phyloP scores from a whole-genome alignment of 441 rosid species.

The Erodium texanum region DNA sequence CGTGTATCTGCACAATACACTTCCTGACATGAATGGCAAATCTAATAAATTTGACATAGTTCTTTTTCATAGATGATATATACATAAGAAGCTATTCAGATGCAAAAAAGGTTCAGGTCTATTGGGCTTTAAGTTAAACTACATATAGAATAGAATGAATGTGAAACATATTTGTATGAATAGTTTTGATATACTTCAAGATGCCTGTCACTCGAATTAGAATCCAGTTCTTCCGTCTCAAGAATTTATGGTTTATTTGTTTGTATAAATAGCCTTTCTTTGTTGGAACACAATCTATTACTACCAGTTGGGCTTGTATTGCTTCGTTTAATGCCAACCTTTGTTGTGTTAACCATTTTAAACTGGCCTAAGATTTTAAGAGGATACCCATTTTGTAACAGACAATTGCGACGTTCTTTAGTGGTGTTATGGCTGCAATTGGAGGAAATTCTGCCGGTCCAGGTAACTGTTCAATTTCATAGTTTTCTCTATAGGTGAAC shows the following conservation, averaged over 20 bases:
- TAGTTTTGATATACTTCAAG: neutral
- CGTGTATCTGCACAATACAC: neutral
- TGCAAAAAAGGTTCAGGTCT: too few relatives aligned
- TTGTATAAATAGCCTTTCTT: neutral
- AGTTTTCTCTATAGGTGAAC: neutral
- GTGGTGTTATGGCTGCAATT: slow-evolving; percentile 26
- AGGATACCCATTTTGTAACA: slow-evolving; percentile 13
- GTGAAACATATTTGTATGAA: neutral
- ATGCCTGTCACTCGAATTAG: neutral
- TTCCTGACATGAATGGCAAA: neutral
- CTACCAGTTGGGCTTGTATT: neutral
- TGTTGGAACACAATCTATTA: neutral
- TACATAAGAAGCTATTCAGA: neutral
- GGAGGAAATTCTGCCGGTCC: slow-evolving; percentile 30
- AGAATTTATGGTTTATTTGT: neutral
- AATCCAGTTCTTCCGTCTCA: neutral
- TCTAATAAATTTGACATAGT: neutral
- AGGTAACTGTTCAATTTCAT: slow-evolving; percentile 14
- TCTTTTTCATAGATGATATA: neutral
- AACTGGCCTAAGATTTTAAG: slow-evolving; percentile 2
- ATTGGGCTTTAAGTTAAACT: neutral
- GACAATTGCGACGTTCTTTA: slow-evolving; percentile 28
- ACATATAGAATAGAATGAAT: neutral
- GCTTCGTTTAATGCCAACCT: neutral
- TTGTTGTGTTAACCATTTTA: neutral